Conservation (phyloP, 2,329 filamentous ascomycete genomes). For the Lizonia empirigonia region DNA sequence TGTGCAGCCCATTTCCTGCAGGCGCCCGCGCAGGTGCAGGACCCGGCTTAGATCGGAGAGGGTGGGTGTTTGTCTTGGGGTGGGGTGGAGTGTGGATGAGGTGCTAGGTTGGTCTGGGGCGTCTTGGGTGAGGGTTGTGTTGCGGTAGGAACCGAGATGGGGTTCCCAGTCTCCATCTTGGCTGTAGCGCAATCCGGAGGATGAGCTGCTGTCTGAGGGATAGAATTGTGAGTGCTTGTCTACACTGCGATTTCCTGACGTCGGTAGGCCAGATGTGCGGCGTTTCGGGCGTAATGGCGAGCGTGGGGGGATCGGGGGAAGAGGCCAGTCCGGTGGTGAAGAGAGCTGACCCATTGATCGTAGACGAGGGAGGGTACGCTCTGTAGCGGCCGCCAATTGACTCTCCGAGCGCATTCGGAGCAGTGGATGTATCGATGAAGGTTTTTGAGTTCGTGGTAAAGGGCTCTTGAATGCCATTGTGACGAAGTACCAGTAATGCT, state of each 20-base stretch:
- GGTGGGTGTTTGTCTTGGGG: neutral
- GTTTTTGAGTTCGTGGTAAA: neutral
- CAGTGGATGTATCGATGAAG: neutral
- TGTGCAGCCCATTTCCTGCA: conserved; percentile 15
- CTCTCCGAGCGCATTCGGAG: conserved; percentile 3
- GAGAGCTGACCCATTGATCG: conserved; percentile 2
- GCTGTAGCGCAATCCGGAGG: neutral
- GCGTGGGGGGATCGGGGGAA: conserved; percentile 2
- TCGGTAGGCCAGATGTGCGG: neutral
- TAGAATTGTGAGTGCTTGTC: neutral
- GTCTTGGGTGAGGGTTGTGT: neutral
- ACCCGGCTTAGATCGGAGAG: neutral
- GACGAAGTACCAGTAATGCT: neutral
- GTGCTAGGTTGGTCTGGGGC: neutral
- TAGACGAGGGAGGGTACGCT: neutral
- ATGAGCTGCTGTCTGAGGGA: neutral
- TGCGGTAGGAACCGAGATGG: neutral
- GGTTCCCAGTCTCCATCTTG: neutral
- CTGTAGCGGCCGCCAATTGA: neutral
- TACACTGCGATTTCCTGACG: no score
- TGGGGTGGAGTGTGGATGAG: neutral
- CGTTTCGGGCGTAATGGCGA: neutral
- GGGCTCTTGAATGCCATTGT: neutral
- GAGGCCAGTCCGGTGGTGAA: neutral
- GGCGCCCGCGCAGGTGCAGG: conserved; percentile 2